phyloP scores from a whole-genome alignment of 139 green algal genomes.

The Dunaliella primolecta region DNA sequence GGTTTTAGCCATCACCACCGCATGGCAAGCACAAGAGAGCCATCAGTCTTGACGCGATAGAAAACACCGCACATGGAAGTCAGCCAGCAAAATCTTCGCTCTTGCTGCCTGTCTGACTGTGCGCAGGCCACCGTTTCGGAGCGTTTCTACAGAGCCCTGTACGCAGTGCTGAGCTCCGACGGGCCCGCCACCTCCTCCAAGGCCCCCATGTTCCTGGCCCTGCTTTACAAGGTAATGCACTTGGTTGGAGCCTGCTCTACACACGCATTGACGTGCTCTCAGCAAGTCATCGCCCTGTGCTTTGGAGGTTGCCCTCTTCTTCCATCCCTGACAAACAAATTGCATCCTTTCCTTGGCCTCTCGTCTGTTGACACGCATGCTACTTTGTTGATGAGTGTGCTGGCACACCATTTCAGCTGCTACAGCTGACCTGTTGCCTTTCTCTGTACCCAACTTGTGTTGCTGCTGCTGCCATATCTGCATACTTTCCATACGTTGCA shows the following conservation, averaged over 20 bases:
- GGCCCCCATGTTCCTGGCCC: constrained; percentile 78
- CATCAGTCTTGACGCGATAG: too few species aligned
- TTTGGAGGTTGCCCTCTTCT: background rate
- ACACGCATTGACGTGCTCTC: background rate
- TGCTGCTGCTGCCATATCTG: background rate
- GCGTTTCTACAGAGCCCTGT: constrained; percentile 91
- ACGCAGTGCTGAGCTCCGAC: constrained; percentile 67
- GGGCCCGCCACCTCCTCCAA: constrained; percentile 48
- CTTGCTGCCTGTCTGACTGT: too few species aligned
- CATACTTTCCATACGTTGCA: too few species aligned
- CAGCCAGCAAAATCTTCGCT: too few species aligned
- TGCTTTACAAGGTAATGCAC: constrained; percentile 79
- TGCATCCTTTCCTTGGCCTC: background rate
- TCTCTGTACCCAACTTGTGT: background rate
- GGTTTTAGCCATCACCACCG: too few species aligned
- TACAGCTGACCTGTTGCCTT: background rate
- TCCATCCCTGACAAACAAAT: background rate
- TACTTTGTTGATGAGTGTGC: background rate
- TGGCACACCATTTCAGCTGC: background rate
- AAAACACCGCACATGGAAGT: too few species aligned
- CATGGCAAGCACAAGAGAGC: too few species aligned
- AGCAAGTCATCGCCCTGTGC: background rate
- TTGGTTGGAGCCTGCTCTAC: background rate
- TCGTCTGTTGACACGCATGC: background rate
- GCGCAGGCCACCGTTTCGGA: constrained; percentile 61